These are phyloP conservation scores for Moesziomyces antarcticus DNA, from an alignment of 1,284 basidiomycete species.

Conservation along the genomic window DNA sequence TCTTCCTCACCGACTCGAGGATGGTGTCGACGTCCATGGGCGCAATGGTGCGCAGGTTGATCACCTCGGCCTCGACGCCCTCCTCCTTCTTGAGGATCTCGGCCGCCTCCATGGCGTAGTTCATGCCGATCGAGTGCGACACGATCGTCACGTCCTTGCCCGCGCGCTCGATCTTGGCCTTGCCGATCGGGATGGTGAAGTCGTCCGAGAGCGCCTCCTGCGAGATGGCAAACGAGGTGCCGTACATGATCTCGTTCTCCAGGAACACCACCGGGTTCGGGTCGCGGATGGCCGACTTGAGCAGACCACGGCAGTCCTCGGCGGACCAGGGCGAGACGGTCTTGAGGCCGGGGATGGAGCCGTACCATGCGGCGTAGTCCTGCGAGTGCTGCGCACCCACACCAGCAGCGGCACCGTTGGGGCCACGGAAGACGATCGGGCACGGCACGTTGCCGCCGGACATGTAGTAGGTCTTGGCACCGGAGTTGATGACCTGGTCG, in stretches of 20 bases:
- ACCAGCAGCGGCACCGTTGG: slow-evolving; percentile 97
- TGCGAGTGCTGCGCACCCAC: slow-evolving; percentile 80
- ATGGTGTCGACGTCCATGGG: slow-evolving; percentile 98
- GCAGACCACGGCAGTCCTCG: slow-evolving; percentile 96
- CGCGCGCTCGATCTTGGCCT: slow-evolving; percentile 93
- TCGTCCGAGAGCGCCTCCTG: slow-evolving; percentile 93
- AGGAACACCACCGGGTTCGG: slow-evolving; percentile 98
- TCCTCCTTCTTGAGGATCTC: slow-evolving; percentile 89
- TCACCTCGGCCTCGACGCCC: slow-evolving; percentile 95
- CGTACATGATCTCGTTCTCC: slow-evolving; percentile 99
- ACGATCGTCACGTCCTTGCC: slow-evolving; percentile 95
- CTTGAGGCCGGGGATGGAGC: slow-evolving; percentile 94
- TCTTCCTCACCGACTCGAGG: slow-evolving; percentile 96
- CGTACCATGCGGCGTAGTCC: slow-evolving; percentile 80
- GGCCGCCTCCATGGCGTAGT: slow-evolving; percentile 74
- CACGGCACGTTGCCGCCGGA: slow-evolving; percentile 97
- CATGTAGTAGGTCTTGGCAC: slow-evolving; percentile 99
- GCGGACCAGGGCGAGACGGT: slow-evolving; percentile 96
- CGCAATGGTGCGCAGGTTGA: slow-evolving; percentile 94
- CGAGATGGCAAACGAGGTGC: slow-evolving; percentile 94
- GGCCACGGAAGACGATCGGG: slow-evolving; percentile 98
- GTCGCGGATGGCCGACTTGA: slow-evolving; percentile 97
- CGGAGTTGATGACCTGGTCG: slow-evolving; percentile 99
- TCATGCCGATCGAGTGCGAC: slow-evolving; percentile 74
- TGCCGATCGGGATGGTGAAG: slow-evolving; percentile 92